Conservation (phyloP, 495 filamentous ascomycete genomes). For the Margaritispora aquatica region DNA sequence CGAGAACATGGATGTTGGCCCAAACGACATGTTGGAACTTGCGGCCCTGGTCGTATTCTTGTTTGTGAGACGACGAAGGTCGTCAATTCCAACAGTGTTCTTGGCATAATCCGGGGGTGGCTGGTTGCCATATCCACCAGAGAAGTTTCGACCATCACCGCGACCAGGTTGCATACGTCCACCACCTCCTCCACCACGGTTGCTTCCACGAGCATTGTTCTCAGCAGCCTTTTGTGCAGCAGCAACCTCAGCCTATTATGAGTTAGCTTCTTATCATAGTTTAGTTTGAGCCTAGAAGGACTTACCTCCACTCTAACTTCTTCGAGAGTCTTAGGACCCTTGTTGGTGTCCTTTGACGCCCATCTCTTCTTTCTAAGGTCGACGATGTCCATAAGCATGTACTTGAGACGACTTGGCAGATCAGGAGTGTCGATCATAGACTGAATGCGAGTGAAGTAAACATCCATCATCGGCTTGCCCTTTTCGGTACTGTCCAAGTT, state of each 20-base stretch:
- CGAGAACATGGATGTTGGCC: constrained; percentile 72
- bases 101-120: constrained; percentile 59
- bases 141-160: constrained; percentile 80
- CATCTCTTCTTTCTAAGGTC: constrained; percentile 73
- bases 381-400: constrained; percentile 94
- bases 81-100: constrained; percentile 82
- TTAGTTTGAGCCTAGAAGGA: too few species aligned
- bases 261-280: constrained; percentile 20
- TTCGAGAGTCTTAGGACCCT: constrained; percentile 93
- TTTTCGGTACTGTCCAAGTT: constrained; percentile 78
- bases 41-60: constrained; percentile 46
- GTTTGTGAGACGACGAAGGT: constrained; percentile 68
- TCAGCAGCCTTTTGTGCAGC: constrained; percentile 64
- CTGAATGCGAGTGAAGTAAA: constrained; percentile 87
- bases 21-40: constrained; percentile 62
- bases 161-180: constrained; percentile 68
- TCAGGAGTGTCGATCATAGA: constrained; percentile 67
- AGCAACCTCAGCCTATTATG: constrained; percentile 51
- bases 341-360: constrained; percentile 79
- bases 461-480: constrained; percentile 77
- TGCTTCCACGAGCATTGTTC: constrained; percentile 44
- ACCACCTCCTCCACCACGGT: constrained; percentile 53
- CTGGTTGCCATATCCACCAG: constrained; percentile 53
- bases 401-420: constrained; percentile 79
- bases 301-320: constrained; percentile 82